Evolutionary conservation across 169 alveolate species (phyloP).

Genomic region (Amoebophrya sp.): DNA sequence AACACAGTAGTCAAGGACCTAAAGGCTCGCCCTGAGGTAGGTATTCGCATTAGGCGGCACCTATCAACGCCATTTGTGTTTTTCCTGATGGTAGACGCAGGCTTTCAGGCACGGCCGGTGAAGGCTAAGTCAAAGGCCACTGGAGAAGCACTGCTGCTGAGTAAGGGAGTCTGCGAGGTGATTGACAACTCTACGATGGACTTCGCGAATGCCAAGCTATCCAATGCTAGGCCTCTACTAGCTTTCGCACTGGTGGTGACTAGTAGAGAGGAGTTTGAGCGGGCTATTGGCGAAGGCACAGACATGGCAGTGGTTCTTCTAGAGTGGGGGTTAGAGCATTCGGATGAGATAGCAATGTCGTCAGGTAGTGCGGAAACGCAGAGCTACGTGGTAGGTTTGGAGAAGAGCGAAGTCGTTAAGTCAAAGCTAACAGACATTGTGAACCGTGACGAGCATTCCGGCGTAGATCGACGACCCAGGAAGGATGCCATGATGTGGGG

Average conservation of each 20-base stretch:
- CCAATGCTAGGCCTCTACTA: neutral
- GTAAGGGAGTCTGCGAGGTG: neutral
- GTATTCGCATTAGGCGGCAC: neutral
- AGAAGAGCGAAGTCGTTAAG: neutral
- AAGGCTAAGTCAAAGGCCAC: neutral
- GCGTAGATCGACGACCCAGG: neutral
- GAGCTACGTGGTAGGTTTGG: neutral
- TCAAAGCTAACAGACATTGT: neutral
- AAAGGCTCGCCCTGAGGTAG: neutral
- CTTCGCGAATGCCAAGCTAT: neutral
- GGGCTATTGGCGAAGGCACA: neutral
- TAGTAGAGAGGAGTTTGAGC: neutral
- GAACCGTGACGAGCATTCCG: neutral
- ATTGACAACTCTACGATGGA: neutral
- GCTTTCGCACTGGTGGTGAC: neutral
- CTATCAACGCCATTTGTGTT: neutral
- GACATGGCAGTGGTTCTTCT: neutral
- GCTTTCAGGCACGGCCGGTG: neutral
- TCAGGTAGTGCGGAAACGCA: neutral
- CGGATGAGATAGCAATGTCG: neutral
- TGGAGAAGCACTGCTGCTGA: neutral
- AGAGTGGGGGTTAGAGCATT: neutral
- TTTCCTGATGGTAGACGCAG: neutral
- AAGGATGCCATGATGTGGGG: neutral
- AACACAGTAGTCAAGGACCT: neutral